These are phyloP conservation scores for Chlamydomonas applanata DNA, from an alignment of 139 green algal species.

Conservation along the genomic window DNA sequence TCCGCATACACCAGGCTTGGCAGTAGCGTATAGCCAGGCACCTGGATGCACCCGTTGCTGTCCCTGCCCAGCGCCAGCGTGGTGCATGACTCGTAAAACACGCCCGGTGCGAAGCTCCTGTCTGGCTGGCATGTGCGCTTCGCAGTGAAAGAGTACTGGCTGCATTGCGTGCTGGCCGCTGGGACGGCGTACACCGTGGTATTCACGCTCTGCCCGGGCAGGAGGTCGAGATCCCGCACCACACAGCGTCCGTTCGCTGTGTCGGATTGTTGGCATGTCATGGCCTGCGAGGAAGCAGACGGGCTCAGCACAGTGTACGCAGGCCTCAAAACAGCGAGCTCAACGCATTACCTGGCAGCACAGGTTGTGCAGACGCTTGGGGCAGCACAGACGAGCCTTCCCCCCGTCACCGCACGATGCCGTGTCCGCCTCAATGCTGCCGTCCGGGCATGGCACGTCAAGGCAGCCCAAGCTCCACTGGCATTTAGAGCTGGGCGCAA, in stretches of 20 bases:
- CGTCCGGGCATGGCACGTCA: slow-evolving; percentile 1
- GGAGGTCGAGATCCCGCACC: slow-evolving; percentile 11
- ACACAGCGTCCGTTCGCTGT: slow-evolving; percentile 10
- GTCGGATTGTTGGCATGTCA: neutral
- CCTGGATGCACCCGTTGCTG: slow-evolving; percentile 12
- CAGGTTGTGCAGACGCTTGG: slow-evolving; percentile 1
- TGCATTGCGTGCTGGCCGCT: slow-evolving; percentile 14
- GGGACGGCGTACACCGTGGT: slow-evolving; percentile 17
- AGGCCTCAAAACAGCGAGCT: no score
- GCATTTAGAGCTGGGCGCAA: slow-evolving; percentile 6
- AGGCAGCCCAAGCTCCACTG: slow-evolving; percentile 14
- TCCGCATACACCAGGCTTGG: neutral
- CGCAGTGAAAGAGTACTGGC: slow-evolving; percentile 2
- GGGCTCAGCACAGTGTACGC: no score
- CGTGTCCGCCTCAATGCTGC: neutral
- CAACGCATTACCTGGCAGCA: slow-evolving; percentile 12
- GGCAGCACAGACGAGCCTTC: slow-evolving; percentile 12
- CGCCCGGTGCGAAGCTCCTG: neutral
- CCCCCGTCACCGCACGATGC: slow-evolving; percentile 1
- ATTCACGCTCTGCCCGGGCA: slow-evolving; percentile 11
- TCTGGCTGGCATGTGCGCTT: slow-evolving; percentile 4
- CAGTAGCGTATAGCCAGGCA: slow-evolving; percentile 26
- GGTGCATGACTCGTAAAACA: slow-evolving; percentile 10
- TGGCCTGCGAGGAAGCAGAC: no score
- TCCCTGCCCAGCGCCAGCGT: neutral